Conservation (phyloP, 371 early-diverging fungal species). For the Batrachochytrium dendrobatidis region DNA sequence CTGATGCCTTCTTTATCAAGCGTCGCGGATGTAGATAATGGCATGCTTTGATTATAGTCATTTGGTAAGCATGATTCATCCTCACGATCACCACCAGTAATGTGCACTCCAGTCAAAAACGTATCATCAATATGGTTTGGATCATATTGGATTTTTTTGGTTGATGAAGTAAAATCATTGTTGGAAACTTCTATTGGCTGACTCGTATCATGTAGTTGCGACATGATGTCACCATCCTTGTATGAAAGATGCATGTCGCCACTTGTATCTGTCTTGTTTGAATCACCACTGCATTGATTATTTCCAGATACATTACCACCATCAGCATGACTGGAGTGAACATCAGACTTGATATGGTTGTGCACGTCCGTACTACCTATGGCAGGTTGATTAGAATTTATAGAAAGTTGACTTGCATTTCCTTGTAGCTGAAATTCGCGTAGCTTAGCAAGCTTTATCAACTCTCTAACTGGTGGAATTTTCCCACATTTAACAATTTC, state of each 20-base stretch:
- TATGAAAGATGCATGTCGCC: neutral
- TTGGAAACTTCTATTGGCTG: no score
- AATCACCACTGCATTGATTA: conserved; percentile 6
- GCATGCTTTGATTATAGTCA: no score
- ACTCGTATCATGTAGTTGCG: no score
- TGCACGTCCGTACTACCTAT: neutral
- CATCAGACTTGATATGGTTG: neutral
- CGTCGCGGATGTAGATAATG: no score
- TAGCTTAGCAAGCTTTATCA: neutral
- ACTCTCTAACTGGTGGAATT: conserved; percentile 24
- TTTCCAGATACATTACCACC: no score
- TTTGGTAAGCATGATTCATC: no score
- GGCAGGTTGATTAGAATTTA: neutral
- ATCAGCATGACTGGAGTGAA: neutral
- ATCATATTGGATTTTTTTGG: conserved; percentile 21
- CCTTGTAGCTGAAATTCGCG: neutral
- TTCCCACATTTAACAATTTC: conserved; percentile 27
- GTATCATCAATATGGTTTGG: conserved; percentile 24
- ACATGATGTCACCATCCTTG: no score
- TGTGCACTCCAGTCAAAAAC: conserved; percentile 40
- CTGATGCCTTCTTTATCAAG: no score
- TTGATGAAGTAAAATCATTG: no score
- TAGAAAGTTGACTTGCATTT: neutral
- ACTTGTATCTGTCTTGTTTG: neutral
- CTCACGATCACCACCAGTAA: conserved; percentile 18